These are phyloP conservation scores for Tulasnella sp. DNA, from an alignment of 768 basidiomycete genomes.

Conservation along the genomic window DNA sequence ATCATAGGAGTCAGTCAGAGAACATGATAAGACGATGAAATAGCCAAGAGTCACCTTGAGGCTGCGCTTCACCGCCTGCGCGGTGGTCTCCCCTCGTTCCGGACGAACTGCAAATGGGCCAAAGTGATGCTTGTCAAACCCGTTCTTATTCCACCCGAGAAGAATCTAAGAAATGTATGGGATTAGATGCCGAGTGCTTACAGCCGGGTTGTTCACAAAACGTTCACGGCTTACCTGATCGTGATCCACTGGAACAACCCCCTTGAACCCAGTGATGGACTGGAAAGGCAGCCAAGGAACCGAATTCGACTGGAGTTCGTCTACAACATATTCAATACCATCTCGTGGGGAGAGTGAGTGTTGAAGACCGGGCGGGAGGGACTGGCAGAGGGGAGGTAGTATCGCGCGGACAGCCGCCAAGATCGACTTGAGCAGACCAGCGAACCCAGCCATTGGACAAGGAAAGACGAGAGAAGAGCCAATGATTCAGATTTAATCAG, in stretches of 20 bases:
- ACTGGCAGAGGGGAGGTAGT: background rate
- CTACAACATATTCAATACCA: background rate
- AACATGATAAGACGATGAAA: background rate
- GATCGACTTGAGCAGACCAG: slow-evolving; percentile 18
- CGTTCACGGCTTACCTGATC: background rate
- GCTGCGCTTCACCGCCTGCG: slow-evolving; percentile 4
- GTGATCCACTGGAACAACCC: slow-evolving; percentile 12
- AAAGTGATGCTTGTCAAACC: slow-evolving; percentile 21
- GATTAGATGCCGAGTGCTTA: too few relatives aligned
- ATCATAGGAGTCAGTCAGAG: background rate
- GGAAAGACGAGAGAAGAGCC: background rate
- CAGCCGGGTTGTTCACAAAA: background rate
- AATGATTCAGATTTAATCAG: background rate
- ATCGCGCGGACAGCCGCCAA: background rate
- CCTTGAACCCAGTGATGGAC: slow-evolving; percentile 6
- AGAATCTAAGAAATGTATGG: background rate
- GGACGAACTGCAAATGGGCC: slow-evolving; percentile 26
- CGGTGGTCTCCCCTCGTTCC: slow-evolving; percentile 13
- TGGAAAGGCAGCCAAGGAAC: slow-evolving; percentile 4
- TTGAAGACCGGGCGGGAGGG: background rate
- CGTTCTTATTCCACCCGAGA: slow-evolving; percentile 26
- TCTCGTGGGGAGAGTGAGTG: background rate
- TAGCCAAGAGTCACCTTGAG: background rate
- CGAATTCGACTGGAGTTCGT: background rate
- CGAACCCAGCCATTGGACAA: slow-evolving; percentile 5